Evolutionary conservation across 2,329 filamentous ascomycete species (phyloP), one percentile per base, ranked within the genome.

Genomic region (Drechslera avenae): DNA sequence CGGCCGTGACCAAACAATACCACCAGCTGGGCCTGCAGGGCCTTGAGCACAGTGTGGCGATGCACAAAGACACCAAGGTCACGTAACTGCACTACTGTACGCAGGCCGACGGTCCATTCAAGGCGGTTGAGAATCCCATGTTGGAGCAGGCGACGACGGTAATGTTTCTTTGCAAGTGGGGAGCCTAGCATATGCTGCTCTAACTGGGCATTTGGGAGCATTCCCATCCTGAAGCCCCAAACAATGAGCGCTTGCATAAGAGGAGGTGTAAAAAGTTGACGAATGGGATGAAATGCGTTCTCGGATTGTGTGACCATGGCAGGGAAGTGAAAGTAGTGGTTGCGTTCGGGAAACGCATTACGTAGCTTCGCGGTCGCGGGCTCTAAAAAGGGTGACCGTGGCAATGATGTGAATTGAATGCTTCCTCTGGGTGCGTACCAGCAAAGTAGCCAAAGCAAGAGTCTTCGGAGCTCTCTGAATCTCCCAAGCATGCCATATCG

Each of bases 401-500:
- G 65, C 4, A 70, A 53, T 1, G 41, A 19, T 5, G 48, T 16
- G 41, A 69, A 68, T 16, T 59, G 53, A 2, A 39, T 13, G 16
- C 40, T 50, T 21, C 56, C 47, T n/a, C 62, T 60, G 2, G 66
- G 67, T 6, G 68, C 66, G 23, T 75, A 75, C 67, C 68, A 74
- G 39, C 57, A 64, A 4, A 76, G 74, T 3, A 88, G 75, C 81
- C 78, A 82, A 35, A 81, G 59, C 10, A 79, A 74, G 19, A 86
- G 72, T 17, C 76, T 76, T 50, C 77, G 75, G 5, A 87, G 71
- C 26, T 82, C 79, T 12, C 77, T 63, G 62, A 83, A 78, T 13
- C 78, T 75, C 6, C 79, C 74, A 7, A 73, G 66, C 81, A 84
- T 86, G 3, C 85, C 86, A 37, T 83, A 78, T 21, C 84, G 79